Base-by-base conservation (phyloP, 352 stramenopile genomes). In the Globisporangium megalacanthum region DNA sequence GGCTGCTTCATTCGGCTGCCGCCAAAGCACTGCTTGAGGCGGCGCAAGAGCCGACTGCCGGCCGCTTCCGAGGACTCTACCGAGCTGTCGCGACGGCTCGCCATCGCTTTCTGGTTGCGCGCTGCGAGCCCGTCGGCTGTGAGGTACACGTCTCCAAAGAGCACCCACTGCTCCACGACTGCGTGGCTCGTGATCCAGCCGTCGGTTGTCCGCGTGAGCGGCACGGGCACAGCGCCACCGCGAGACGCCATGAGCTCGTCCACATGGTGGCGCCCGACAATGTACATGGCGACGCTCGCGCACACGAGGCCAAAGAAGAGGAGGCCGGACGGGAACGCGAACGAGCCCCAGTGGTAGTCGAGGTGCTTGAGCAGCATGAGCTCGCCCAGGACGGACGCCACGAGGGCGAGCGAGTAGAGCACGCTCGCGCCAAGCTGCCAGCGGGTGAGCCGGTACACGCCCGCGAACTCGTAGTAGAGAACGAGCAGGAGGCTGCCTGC, bases 101-200 rank as follows among this genome's bases (percentile, higher is more conserved):
- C 50, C 15, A 41, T 20, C 46, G 64, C 47, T 13, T 55, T 58
- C 51, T 79, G 82, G 50, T 88, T 85, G 17, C 81, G 79, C 9
- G 72, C 55, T n/a, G 79, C 66, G 17, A 92, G 68, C 17, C 81
- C 83, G 20, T 78, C 69, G 0, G 66, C 60, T 7, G 83, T 94
- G 29, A 94, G 58, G 42, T 83, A 78, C 41, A 94, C 75, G 45
- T 92, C 77, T 29, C 83, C 83, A 25, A 94, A 86, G 19, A 94
- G 75, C 58, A 90, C 83, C 83, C 83, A 94, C 56, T 89, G 77
- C 63, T 94, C 83, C 6, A 83, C 72, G 9, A 91, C 72, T 0
- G 83, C 83, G 59, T 90, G 82, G 44, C 72, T 85, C 6, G 83
- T 94, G 65, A 94, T 89, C 83, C 83, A 94, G 1, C 81, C 83